phyloP scores from a whole-genome alignment of 2,329 filamentous ascomycete genomes.

The Fusarium miscanthi region DNA sequence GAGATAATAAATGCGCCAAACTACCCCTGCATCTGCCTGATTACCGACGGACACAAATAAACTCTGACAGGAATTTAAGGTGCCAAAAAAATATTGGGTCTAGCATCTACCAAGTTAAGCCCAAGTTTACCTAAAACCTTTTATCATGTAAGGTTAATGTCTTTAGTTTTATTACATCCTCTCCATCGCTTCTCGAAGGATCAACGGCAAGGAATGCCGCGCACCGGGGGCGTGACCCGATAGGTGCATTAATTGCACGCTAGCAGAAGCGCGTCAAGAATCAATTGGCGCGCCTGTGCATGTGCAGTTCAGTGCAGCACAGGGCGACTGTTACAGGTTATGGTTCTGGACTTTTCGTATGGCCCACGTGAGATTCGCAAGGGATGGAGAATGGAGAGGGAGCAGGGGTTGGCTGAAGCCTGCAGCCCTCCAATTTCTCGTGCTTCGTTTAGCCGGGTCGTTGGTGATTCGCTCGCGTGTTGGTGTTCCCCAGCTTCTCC shows the following conservation, averaged over 20 bases:
- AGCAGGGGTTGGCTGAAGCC: not conserved
- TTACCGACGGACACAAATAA: not conserved
- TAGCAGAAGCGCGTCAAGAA: not conserved
- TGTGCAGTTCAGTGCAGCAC: no score
- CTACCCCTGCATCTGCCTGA: not conserved
- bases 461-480: constrained; percentile 11
- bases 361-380: constrained; percentile 14
- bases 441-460: constrained; percentile 9
- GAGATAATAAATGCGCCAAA: not conserved
- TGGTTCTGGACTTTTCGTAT: not conserved
- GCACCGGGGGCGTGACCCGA: constrained; percentile 5
- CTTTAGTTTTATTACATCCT: not conserved
- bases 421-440: constrained; percentile 19
- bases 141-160: fast-evolving
- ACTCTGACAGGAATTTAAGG: fast-evolving
- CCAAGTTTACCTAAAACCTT: fast-evolving
- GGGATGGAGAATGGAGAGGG: not conserved
- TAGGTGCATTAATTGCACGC: constrained; percentile 20
- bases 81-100: not conserved
- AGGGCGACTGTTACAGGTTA: constrained; percentile 7
- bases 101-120: fast-evolving
- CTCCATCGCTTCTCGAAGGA: constrained; percentile 9
- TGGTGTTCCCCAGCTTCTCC: constrained; percentile 21
- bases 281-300: constrained; percentile 22
- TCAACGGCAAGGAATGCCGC: constrained; percentile 25